phyloP scores from a whole-genome alignment of 345 rosid genomes.

The Salix viminalis region DNA sequence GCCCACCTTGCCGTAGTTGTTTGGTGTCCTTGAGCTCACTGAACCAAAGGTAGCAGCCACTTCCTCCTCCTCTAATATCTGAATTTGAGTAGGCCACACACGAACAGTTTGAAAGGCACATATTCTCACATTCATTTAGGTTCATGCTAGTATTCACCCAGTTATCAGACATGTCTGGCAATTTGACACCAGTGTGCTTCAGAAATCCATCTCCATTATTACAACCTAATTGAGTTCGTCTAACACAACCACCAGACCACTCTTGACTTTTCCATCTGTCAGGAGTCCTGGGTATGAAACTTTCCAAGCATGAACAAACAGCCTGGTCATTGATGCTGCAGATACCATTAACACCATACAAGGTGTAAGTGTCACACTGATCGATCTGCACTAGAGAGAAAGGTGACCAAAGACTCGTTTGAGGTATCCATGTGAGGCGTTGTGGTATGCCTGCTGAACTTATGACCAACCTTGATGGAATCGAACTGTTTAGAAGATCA shows the following conservation, averaged over 20 bases:
- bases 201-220: constrained; percentile 1
- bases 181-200: not conserved
- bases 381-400: not conserved
- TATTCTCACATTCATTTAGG: constrained; percentile 4
- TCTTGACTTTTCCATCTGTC: not conserved
- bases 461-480: constrained; percentile 5
- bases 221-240: not conserved
- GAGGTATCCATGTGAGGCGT: constrained; percentile 1
- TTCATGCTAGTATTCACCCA: constrained; percentile 8
- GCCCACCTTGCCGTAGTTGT: not conserved
- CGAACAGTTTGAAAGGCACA: constrained; percentile 11
- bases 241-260: not conserved
- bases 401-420: not conserved
- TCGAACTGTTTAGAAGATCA: not conserved
- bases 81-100: constrained; percentile 21
- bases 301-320: constrained; percentile 1
- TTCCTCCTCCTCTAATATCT: constrained; percentile 10
- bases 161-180: constrained; percentile 15
- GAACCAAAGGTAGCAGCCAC: constrained; percentile 21
- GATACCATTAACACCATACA: not conserved
- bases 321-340: not conserved
- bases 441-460: not conserved
- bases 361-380: not conserved
- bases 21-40: constrained; percentile 10
- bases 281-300: not conserved